Evolutionary conservation across 495 filamentous ascomycete genomes (phyloP).

Genomic region (Aspergillus saccharolyticus): DNA sequence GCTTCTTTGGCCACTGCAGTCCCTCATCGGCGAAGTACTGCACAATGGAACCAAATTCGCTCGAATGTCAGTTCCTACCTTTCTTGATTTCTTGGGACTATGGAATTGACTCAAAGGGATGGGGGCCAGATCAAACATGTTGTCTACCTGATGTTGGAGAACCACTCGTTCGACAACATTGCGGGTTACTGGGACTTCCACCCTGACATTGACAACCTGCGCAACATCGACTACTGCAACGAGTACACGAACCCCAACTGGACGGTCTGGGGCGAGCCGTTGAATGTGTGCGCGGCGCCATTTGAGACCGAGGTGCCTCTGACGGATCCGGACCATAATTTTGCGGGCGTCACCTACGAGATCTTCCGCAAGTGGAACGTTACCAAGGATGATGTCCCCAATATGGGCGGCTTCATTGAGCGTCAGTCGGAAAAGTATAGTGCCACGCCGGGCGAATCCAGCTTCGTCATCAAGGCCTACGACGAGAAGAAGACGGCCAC

Average conservation of each 20-base stretch:
- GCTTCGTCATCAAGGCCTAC: slow-evolving; percentile 41
- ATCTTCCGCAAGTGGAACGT: slow-evolving; percentile 41
- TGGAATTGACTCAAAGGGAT: not conserved
- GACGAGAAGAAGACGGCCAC: slow-evolving; percentile 32
- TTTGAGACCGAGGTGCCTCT: slow-evolving; percentile 38
- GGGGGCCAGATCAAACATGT: slow-evolving; percentile 39
- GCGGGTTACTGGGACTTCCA: slow-evolving; percentile 41
- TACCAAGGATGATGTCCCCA: slow-evolving; percentile 32
- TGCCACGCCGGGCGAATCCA: slow-evolving; percentile 33
- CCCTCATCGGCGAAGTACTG: slow-evolving; percentile 12
- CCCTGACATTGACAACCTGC: slow-evolving; percentile 37
- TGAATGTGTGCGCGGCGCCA: slow-evolving; percentile 36
- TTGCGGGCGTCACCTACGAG: slow-evolving; percentile 37
- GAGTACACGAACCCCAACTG: slow-evolving; percentile 41
- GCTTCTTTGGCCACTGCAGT: slow-evolving; percentile 14
- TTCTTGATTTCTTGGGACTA: not conserved
- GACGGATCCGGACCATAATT: slow-evolving; percentile 38
- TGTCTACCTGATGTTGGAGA: slow-evolving; percentile 42
- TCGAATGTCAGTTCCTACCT: slow-evolving; percentile 23
- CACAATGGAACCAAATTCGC: slow-evolving; percentile 25
- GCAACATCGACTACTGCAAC: slow-evolving; percentile 35
- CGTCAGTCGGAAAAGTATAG: slow-evolving; percentile 39
- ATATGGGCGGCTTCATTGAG: slow-evolving; percentile 41
- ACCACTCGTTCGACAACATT: slow-evolving; percentile 45
- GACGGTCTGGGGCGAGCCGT: slow-evolving; percentile 38